Percentiles rank a stretch among this genome's conserved stretches.
Conservation (phyloP, 176 grass and related monocot species). For the Triticum dicoccoides region DNA sequence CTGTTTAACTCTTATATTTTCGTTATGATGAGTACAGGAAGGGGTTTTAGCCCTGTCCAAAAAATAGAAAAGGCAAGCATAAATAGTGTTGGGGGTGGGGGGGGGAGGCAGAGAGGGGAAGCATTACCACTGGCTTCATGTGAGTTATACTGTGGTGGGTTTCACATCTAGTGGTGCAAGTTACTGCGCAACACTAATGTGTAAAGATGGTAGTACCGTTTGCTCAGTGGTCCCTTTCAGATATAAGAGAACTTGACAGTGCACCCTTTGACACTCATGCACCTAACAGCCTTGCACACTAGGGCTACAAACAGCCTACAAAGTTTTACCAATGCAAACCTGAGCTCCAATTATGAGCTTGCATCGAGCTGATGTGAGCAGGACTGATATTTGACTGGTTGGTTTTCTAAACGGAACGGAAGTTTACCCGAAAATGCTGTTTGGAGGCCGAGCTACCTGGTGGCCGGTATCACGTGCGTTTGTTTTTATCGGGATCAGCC, state of each 20-base stretch:
- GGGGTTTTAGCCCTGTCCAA: too few relatives aligned
- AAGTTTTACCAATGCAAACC: neutral
- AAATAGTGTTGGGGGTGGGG: neutral
- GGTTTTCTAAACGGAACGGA: neutral
- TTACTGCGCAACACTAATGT: neutral
- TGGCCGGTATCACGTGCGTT: too few relatives aligned
- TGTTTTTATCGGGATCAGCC: too few relatives aligned
- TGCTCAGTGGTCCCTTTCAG: constrained; percentile 13
- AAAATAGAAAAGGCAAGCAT: neutral
- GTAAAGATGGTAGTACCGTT: neutral
- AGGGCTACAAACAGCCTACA: neutral
- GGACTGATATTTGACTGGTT: neutral
- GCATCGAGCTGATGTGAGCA: neutral
- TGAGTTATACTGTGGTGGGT: too few relatives aligned
- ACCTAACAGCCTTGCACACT: neutral
- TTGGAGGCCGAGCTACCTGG: too few relatives aligned
- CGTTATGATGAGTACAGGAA: too few relatives aligned
- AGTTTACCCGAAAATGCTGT: neutral
- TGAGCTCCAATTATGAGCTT: too few relatives aligned
- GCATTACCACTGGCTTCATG: too few relatives aligned
- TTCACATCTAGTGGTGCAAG: too few relatives aligned
- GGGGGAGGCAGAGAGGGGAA: neutral
- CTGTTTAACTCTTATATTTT: too few relatives aligned
- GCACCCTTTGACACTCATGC: neutral
- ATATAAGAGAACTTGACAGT: constrained; percentile 18